A percentile compares a stretch with the other conserved stretches of the same genome.
phyloP scores from a whole-genome alignment of 257 asterid species.

The Fraxinus excelsior region DNA sequence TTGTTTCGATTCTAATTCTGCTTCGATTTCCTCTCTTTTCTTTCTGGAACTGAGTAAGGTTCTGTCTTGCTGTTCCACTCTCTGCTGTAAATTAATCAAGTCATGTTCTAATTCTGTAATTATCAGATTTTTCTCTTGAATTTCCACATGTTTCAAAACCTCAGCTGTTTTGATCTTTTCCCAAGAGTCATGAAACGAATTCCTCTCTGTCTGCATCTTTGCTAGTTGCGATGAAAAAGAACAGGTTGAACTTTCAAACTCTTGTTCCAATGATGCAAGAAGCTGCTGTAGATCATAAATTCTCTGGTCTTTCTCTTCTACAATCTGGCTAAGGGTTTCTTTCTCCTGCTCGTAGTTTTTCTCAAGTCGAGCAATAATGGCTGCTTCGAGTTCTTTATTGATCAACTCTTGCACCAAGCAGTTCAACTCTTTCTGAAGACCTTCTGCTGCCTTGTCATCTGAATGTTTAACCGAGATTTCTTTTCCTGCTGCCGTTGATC shows the following conservation, averaged over 20 bases:
- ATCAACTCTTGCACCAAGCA: conserved; percentile 36
- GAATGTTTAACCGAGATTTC: conserved; percentile 14
- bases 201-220: conserved; percentile 63
- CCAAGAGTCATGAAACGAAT: conserved; percentile 50
- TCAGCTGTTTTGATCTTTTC: conserved; percentile 51
- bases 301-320: conserved; percentile 69
- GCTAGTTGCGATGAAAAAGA: conserved; percentile 57
- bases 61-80: conserved; percentile 35
- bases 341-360: conserved; percentile 31
- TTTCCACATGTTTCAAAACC: conserved; percentile 54
- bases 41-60: conserved; percentile 18
- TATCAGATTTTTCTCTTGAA: conserved; percentile 50
- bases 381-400: conserved; percentile 40
- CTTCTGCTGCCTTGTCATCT: conserved; percentile 15
- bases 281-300: conserved; percentile 68
- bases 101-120: conserved; percentile 50
- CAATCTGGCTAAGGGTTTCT: conserved; percentile 56
- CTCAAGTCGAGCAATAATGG: conserved; percentile 37
- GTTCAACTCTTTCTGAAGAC: conserved; percentile 28
- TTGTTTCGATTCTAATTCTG: conserved; percentile 32
- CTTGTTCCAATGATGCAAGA: conserved; percentile 68
- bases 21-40: conserved; percentile 30
- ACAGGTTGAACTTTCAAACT: conserved; percentile 62
- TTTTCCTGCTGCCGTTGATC: neutral
- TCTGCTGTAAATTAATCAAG: conserved; percentile 27